These are phyloP conservation scores for Vanderwaltozyma yarrowii DNA, from an alignment of 805 yeast species.

Conservation along the genomic window DNA sequence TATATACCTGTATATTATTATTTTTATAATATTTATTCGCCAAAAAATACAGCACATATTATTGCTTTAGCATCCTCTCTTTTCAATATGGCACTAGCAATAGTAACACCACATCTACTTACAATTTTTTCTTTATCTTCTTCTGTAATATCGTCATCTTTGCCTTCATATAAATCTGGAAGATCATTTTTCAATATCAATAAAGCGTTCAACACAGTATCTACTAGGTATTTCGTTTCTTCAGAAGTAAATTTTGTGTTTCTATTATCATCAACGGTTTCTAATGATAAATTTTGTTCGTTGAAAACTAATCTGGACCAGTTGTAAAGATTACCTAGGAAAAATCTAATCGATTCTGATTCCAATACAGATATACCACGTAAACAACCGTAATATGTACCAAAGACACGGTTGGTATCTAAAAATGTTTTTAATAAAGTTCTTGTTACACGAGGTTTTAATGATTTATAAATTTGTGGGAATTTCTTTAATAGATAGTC, in stretches of 20 bases:
- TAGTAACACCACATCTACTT: constrained; percentile 50
- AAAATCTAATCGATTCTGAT: constrained; percentile 73
- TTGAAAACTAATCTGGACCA: constrained; percentile 62
- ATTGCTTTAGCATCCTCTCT: constrained; percentile 41
- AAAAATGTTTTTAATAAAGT: constrained; percentile 85
- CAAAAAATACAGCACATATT: constrained; percentile 61
- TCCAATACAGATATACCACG: constrained; percentile 79
- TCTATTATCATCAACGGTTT: constrained; percentile 10
- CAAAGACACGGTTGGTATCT: constrained; percentile 72
- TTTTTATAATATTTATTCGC: constrained; percentile 33
- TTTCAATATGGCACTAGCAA: constrained; percentile 41
- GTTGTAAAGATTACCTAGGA: constrained; percentile 72
- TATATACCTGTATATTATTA: not conserved
- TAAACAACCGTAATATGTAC: constrained; percentile 88
- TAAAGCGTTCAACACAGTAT: constrained; percentile 46
- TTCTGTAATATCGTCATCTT: constrained; percentile 31
- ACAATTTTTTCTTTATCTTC: constrained; percentile 35
- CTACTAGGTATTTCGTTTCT: constrained; percentile 40
- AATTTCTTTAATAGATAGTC: constrained; percentile 69
- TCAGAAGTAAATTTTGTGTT: constrained; percentile 29
- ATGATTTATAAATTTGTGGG: constrained; percentile 77
- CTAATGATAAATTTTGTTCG: constrained; percentile 19
- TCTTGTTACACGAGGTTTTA: constrained; percentile 88
- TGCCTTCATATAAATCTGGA: constrained; percentile 25
- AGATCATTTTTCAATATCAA: constrained; percentile 34